Percentiles rank a stretch among this genome's conserved stretches.
Conservation (phyloP, 73 alveolate genomes). For the Blepharisma japonicum region DNA sequence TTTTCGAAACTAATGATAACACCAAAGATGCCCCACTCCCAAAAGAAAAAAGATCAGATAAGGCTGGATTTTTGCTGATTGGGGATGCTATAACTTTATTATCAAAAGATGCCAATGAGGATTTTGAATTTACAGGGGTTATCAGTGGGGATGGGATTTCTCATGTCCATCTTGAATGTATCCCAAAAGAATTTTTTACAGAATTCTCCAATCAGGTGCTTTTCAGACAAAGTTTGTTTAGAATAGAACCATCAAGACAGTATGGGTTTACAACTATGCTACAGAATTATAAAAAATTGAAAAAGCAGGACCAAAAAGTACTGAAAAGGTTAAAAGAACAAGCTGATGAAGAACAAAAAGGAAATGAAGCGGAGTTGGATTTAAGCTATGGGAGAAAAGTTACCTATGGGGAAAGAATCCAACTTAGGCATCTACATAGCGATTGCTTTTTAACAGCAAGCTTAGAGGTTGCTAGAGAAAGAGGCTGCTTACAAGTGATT, state of each 20-base stretch:
- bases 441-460: conserved; percentile 12
- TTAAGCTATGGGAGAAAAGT: neutral
- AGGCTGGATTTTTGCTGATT: neutral
- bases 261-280: neutral
- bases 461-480: conserved; percentile 11
- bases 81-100: conserved; percentile 14
- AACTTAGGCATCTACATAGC: conserved; percentile 24
- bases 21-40: too few species aligned
- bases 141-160: conserved; percentile 16
- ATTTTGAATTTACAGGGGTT: neutral
- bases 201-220: neutral
- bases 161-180: neutral
- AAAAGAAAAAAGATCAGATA: too few species aligned
- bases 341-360: conserved; percentile 23
- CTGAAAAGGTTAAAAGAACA: neutral
- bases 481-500: conserved; percentile 30
- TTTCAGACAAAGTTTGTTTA: neutral
- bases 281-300: neutral
- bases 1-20: too few species aligned
- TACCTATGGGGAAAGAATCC: conserved; percentile 31
- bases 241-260: conserved; percentile 30
- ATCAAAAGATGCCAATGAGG: neutral
- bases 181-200: neutral
- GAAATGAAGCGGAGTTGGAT: neutral
- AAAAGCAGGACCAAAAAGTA: neutral